Evolutionary conservation across 2,329 filamentous ascomycete genomes (phyloP), one percentile per base, ranked within the genome.

Genomic region (Alternaria sp.): DNA sequence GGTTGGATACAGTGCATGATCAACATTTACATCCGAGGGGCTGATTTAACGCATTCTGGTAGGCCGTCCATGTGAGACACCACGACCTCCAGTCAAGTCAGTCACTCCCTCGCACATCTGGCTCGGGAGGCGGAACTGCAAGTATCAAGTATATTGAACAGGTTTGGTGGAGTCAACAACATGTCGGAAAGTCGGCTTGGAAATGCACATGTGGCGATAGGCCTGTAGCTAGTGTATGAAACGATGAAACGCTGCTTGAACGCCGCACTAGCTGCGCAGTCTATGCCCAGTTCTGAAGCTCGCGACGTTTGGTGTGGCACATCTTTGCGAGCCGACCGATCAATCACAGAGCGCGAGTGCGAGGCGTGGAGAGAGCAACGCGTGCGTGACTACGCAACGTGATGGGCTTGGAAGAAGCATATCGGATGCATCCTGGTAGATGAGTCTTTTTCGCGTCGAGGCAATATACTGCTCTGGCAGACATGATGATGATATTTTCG

Each of bases 361-460:
- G 52, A 49, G 62, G 54, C 65, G 65, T 71, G 61, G 40, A 67
- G 50, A 59, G 46, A 61, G 57, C 28, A 56, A 47, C 45, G 71
- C 40, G 61, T 67, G 69, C 70, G 68, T 75, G 74, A 74, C 65
- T 59, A 66, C 67, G 65, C 66, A 65, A 69, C 68, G 72, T 71
- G 70, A 69, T 67, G 57, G 54, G 54, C 57, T 54, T 21, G 51
- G 32, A 40, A 54, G 36, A 40, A 63, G 65, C 68, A 61, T 49
- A 65, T 44, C 30, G 58, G 56, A 59, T 65, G 59, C 13, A 62
- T 65, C 60, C 62, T 64, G 26, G 65, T 54, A 62, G 62, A 47
- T 52, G 55, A 58, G 54, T 56, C 17, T 28, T 15, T 47, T 47
- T 58, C 55, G 47, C 40, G 30, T 45, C 19, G 45, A 25, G 59